These are phyloP conservation scores for Mrakiaceae sp. DNA, from an alignment of 1,284 basidiomycete species.

Conservation along the genomic window DNA sequence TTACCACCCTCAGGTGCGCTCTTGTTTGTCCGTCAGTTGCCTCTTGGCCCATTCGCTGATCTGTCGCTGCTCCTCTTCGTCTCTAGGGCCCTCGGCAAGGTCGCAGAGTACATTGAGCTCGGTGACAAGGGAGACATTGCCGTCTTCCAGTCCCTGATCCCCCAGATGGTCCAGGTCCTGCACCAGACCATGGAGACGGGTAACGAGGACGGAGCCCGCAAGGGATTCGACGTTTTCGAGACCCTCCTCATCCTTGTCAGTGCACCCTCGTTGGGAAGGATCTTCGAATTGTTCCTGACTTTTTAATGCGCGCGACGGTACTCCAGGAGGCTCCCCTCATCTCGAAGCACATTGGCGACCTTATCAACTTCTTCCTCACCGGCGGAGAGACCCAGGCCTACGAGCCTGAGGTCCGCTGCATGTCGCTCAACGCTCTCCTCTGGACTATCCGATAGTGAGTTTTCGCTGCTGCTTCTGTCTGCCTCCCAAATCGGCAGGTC, in stretches of 20 bases:
- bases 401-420: conserved; percentile 73
- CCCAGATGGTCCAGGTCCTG: conserved; percentile 81
- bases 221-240: conserved; percentile 92
- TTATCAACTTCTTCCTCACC: conserved; percentile 79
- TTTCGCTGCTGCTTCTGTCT: neutral
- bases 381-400: conserved; percentile 71
- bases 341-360: conserved; percentile 73
- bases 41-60: neutral
- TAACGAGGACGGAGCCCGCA: conserved; percentile 72
- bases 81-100: conserved; percentile 67
- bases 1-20: conserved; percentile 69
- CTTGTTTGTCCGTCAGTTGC: neutral
- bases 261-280: conserved; percentile 2
- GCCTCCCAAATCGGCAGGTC: conserved; percentile 19
- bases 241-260: conserved; percentile 79
- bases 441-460: conserved; percentile 88
- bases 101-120: conserved; percentile 84
- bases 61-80: conserved; percentile 17
- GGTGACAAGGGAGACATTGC: conserved; percentile 83
- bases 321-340: conserved; percentile 80
- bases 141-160: conserved; percentile 79
- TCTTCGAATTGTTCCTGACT: neutral
- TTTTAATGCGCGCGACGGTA: conserved; percentile 6
- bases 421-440: conserved; percentile 86
- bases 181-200: conserved; percentile 72